Evolutionary conservation across 345 rosid species (phyloP), one percentile per base, ranked within the genome.

Genomic region (Turritis glabra): DNA sequence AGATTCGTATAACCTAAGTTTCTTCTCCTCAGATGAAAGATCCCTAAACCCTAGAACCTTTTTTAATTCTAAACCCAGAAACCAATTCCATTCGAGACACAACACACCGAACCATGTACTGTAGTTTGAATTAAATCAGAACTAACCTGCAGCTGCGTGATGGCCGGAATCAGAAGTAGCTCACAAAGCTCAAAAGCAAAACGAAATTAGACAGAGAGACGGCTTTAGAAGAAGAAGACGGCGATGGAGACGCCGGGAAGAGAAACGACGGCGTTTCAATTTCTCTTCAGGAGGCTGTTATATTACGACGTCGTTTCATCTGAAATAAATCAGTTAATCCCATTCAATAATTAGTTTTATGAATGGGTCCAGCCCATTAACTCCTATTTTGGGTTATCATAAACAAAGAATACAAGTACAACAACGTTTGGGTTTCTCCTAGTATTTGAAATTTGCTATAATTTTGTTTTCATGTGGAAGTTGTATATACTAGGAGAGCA

Each of bases 61-160:
- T 27, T 3, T 17, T 40, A 64, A 19, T 30, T 4, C 17, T 30
- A 29, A 64, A 47, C 43, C 17, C 17, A 44, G 40, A 47, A 18
- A 65, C 0, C 9, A 65, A 19, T 32, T 65, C 43, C 57, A 65
- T 13, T 65, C 6, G 2, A 58, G 25, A 2, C 44, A 19, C 6
- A 33, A 58, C 14, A 33, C 13, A 61, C 0, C 5, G 7, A 46
- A 40, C 26, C n/a, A 46, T 10, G 40, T 17, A 44, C 5, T 43
- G 1, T 17, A n/a, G 38, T 15, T 7, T 29, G 38, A n/a, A 1
- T n/a, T 2, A 8, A 55, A 29, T n/a, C 22, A 55, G 29, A 55
- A 9, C 23, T 55, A 55, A 55, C 60, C 60, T 55, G 35, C 10
- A 55, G 38, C 38, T 55, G 38, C 60, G 60, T n/a, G 22, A n/a